A percentile compares a stretch with the other conserved stretches of the same genome.
Evolutionary conservation across 2,329 filamentous ascomycete species (phyloP).

Genomic region (Thelonectria blattea): DNA sequence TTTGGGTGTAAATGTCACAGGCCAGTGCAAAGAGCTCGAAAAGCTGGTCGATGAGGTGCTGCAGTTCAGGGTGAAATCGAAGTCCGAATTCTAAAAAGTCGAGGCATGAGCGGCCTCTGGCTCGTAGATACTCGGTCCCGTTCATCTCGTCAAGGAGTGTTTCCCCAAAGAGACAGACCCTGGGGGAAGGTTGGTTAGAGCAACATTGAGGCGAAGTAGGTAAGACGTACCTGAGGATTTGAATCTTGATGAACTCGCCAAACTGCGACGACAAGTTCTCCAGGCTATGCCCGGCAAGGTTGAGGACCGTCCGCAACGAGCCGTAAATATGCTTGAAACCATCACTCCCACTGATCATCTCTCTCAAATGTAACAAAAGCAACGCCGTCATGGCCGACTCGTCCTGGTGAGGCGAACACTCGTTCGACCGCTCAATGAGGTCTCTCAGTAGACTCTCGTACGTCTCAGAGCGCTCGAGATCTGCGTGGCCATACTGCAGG

Average conservation of each 20-base stretch:
- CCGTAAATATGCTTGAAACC: conserved; percentile 32
- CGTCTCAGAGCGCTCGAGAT: conserved; percentile 19
- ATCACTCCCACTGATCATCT: conserved; percentile 35
- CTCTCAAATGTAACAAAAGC: conserved; percentile 28
- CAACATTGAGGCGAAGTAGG: not conserved
- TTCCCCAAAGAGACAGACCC: conserved; percentile 31
- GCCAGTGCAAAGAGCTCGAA: conserved; percentile 27
- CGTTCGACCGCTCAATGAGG: conserved; percentile 25
- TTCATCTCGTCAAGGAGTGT: conserved; percentile 30
- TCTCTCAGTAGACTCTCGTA: conserved; percentile 26
- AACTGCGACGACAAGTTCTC: conserved; percentile 19
- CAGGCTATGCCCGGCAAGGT: conserved; percentile 16
- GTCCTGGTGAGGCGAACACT: conserved; percentile 29
- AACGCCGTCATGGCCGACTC: conserved; percentile 31
- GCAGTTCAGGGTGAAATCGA: conserved; percentile 29
- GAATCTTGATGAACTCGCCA: conserved; percentile 30
- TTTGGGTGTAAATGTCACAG: conserved; percentile 32
- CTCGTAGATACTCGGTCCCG: conserved; percentile 30
- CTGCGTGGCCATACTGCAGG: conserved; percentile 17
- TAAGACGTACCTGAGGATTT: conserved; percentile 24
- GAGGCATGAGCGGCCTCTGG: conserved; percentile 26
- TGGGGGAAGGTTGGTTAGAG: not conserved
- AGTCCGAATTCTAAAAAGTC: conserved; percentile 34
- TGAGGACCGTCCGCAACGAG: conserved; percentile 25
- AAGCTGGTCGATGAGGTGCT: conserved; percentile 25